Conservation (phyloP, 352 stramenopile species). For the Phytopythium litorale region DNA sequence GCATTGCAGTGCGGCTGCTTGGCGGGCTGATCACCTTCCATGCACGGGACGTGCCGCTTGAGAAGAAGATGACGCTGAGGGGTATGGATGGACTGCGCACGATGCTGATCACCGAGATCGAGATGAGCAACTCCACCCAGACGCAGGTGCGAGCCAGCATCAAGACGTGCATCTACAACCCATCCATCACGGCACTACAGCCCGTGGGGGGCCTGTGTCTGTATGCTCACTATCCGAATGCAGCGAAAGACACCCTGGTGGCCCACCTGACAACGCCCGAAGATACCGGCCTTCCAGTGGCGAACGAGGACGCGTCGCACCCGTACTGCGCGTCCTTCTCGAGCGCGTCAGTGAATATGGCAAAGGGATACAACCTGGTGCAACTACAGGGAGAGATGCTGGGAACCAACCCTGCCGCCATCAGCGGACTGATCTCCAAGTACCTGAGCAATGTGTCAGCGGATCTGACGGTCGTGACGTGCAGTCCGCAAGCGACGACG, state of each 20-base stretch:
- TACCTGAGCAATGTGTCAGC: constrained; percentile 62
- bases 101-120: constrained; percentile 58
- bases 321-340: constrained; percentile 41
- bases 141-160: constrained; percentile 58
- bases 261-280: constrained; percentile 41
- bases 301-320: constrained; percentile 41
- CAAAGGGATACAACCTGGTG: constrained; percentile 64
- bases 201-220: constrained; percentile 68
- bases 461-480: constrained; percentile 58
- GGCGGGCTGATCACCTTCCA: constrained; percentile 47
- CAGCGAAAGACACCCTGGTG: constrained; percentile 36
- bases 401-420: constrained; percentile 46
- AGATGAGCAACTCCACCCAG: constrained; percentile 61
- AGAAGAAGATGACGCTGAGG: constrained; percentile 51
- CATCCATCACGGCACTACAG: constrained; percentile 64
- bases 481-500: constrained; percentile 47
- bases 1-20: constrained; percentile 49
- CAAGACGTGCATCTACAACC: constrained; percentile 79
- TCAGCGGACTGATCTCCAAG: constrained; percentile 74
- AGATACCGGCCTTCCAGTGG: constrained; percentile 39
- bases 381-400: constrained; percentile 68
- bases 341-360: constrained; percentile 21
- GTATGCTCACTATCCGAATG: constrained; percentile 47
- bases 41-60: constrained; percentile 35
- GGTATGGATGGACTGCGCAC: constrained; percentile 60